Evolutionary conservation across 495 filamentous ascomycete genomes (phyloP), one percentile per base, ranked within the genome.

Genomic region (Xylaria bambusicola): DNA sequence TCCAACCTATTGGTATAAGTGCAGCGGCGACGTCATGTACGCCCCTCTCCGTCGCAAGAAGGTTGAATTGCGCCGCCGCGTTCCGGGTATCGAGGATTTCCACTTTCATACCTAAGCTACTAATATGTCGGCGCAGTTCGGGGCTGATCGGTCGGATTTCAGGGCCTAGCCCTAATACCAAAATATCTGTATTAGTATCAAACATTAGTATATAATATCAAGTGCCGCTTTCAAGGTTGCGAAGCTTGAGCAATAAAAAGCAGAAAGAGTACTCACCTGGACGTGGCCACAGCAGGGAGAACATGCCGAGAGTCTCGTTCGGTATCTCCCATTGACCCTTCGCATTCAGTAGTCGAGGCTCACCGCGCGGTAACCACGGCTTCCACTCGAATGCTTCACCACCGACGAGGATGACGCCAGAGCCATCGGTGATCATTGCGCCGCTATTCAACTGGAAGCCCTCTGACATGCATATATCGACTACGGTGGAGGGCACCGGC

Each of bases 81-180:
- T 97, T 97, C 58, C 91, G 78, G 35, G 94, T 99, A 78, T 97
- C 94, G 71, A 90, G 82, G 12, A 97, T 82, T 66, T 99, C 94
- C 26, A 98, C 77, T 59, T 90, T 80, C 58, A 99, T 88, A 0
- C 94, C 94, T 55, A 98, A 62, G 21, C 81, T 81, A 64, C 86
- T 88, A 54, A 99, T 85, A 61, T 82, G 77, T 58, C 78, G 77
- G 63, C 88, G 84, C 49, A 89, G 88, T 60, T 84, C 80, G 1
- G 90, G 88, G n/a, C 88, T 86, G 6, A 98, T 66, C 3, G 92
- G 91, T 47, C 85, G 73, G 35, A 92, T 89, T 15, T 78, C 76
- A 4, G 79, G 80, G n/a, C 94, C 94, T 15, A 94, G 78, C 0
- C 95, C 94, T 18, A 99, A 67, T 59, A 99, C 90, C 31, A 98